Percentiles rank a stretch among this genome's conserved stretches.
These are phyloP conservation scores for Epichloe baconii DNA, from an alignment of 2,329 filamentous ascomycete genomes.

Conservation along the genomic window DNA sequence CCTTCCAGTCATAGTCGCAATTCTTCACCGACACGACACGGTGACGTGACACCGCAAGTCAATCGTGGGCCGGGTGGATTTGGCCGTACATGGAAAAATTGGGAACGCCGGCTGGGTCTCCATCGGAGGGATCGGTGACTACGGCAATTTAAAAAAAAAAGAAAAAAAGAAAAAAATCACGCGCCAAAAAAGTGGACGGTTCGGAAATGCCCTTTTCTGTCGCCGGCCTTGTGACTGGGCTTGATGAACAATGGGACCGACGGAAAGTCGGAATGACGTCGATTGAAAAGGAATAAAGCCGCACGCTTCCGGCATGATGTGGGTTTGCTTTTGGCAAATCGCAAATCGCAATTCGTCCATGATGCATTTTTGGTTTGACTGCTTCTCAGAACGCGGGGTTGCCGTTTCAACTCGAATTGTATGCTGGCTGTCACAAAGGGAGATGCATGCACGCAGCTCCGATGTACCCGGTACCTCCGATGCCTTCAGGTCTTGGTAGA, in stretches of 20 bases:
- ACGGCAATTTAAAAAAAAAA: background rate
- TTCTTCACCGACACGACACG: background rate
- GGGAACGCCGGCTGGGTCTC: background rate
- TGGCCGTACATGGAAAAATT: background rate
- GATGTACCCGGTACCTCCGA: background rate
- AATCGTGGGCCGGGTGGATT: background rate
- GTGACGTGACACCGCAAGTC: background rate
- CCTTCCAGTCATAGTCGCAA: background rate
- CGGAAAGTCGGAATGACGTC: no score
- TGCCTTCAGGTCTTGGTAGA: background rate
- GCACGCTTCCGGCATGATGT: no score
- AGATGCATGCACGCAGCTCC: background rate
- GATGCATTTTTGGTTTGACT: no score
- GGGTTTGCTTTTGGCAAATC: no score
- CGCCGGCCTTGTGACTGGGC: no score
- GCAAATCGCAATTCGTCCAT: no score
- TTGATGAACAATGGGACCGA: no score
- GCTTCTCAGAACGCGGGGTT: no score
- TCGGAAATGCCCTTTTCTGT: background rate
- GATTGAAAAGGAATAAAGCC: no score
- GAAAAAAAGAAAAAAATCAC: background rate
- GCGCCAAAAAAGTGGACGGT: background rate
- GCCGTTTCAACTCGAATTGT: no score
- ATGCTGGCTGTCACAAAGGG: background rate
- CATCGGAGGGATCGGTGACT: background rate